phyloP scores from a whole-genome alignment of 768 basidiomycete genomes.

The Exsudoporus frostii region DNA sequence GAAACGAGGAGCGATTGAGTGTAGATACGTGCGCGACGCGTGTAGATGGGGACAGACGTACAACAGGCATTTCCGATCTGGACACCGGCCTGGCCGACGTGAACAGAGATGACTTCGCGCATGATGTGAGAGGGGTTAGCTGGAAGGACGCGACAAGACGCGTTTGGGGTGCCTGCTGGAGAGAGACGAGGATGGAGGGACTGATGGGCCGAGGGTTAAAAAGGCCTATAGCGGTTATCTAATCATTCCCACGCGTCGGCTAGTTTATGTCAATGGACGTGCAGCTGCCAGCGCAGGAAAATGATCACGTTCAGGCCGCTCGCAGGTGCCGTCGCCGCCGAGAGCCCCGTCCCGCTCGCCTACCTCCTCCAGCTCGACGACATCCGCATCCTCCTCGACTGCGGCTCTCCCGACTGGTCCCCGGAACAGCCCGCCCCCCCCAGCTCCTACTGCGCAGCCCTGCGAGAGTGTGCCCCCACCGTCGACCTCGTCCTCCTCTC shows the following conservation, averaged over 20 bases:
- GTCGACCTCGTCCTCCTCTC: conserved; percentile 92
- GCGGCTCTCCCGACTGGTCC: conserved; percentile 86
- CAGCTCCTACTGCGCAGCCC: conserved; percentile 55
- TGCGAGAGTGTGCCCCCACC: conserved; percentile 71
- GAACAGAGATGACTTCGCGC: conserved; percentile 97
- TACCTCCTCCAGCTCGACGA: conserved; percentile 95
- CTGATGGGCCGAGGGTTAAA: conserved; percentile 40
- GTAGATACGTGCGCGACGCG: conserved; percentile 12
- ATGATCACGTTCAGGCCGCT: conserved; percentile 95
- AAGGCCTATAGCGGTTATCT: conserved; percentile 37
- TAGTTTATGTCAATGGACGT: conserved; percentile 3
- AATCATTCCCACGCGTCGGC: conserved; percentile 29
- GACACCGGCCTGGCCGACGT: conserved; percentile 98
- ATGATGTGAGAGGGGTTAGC: conserved; percentile 41
- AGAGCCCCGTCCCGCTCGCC: conserved; percentile 60
- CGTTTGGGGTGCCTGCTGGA: conserved; percentile 29
- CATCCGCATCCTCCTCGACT: conserved; percentile 89
- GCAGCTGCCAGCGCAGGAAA: neutral
- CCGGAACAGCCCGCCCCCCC: conserved; percentile 46
- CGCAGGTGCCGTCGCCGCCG: conserved; percentile 75
- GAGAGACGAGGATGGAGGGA: conserved; percentile 29
- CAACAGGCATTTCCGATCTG: conserved; percentile 99
- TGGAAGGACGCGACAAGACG: conserved; percentile 27
- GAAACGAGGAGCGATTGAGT: conserved; percentile 14
- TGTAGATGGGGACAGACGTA: conserved; percentile 45